A percentile compares a stretch with the other conserved stretches of the same genome.
phyloP scores from a whole-genome alignment of 106 monocot species.

The Acorus calamus region DNA sequence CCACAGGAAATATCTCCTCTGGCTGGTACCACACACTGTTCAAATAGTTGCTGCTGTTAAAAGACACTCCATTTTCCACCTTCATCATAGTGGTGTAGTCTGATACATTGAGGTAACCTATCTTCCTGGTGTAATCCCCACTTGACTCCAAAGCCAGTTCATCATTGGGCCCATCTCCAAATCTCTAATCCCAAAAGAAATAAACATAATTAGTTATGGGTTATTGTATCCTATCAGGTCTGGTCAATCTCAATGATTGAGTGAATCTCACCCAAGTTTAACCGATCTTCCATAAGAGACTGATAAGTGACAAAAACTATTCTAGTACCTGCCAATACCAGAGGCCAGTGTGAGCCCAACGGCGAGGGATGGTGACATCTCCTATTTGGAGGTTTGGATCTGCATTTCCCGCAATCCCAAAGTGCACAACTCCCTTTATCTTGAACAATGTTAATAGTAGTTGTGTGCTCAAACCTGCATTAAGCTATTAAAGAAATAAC shows the following conservation, averaged over 20 bases:
- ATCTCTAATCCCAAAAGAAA: conserved; percentile 17
- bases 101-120: conserved; percentile 30
- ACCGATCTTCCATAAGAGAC: too few species aligned
- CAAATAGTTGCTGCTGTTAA: conserved; percentile 10
- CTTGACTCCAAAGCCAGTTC: conserved; percentile 31
- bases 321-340: conserved; percentile 51
- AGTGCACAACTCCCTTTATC: conserved; percentile 45
- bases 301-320: neutral
- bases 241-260: neutral
- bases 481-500: conserved; percentile 25
- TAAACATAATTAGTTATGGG: too few species aligned
- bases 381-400: conserved; percentile 35
- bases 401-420: conserved; percentile 50
- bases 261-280: too few species aligned
- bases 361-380: conserved; percentile 39
- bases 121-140: conserved; percentile 46
- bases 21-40: conserved; percentile 59
- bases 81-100: conserved; percentile 13
- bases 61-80: neutral
- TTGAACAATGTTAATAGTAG: conserved; percentile 33
- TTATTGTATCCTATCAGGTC: neutral
- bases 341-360: conserved; percentile 42
- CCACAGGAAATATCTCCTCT: conserved; percentile 45
- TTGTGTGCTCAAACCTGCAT: conserved; percentile 42
- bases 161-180: conserved; percentile 23